Evolutionary conservation across 2,329 filamentous ascomycete genomes (phyloP).

Genomic region (Fulvia fulva): DNA sequence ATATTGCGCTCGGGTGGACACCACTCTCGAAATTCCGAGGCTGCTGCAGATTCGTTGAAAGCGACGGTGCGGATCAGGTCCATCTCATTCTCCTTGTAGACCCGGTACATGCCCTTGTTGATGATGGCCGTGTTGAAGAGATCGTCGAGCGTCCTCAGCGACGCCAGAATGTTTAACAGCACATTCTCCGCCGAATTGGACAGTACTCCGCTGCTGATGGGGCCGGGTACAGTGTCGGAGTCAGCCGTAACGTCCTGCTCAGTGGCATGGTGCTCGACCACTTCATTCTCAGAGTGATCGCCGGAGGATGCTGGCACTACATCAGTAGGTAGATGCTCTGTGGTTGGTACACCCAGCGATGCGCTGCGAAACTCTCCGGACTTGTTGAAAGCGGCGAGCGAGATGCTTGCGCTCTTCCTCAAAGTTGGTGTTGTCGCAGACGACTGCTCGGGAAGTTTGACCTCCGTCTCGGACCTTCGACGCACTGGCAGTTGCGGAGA

Average conservation of each 20-base stretch:
- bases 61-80: conserved; percentile 50
- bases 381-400: neutral
- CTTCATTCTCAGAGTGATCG: neutral
- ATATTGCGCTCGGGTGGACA: conserved; percentile 47
- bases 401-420: conserved; percentile 16
- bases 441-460: neutral
- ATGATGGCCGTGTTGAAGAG: conserved; percentile 53
- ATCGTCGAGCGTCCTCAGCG: conserved; percentile 49
- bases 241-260: neutral
- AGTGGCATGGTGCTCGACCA: neutral
- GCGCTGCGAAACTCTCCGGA: neutral
- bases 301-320: neutral
- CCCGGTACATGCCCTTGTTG: conserved; percentile 54
- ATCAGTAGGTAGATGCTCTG: neutral
- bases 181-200: conserved; percentile 44
- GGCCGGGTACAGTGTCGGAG: neutral
- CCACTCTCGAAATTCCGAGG: conserved; percentile 59
- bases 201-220: neutral
- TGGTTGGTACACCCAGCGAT: neutral
- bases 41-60: conserved; percentile 53
- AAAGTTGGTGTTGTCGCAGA: neutral
- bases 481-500: conserved; percentile 4
- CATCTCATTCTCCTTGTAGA: conserved; percentile 57
- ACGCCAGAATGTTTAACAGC: conserved; percentile 49
- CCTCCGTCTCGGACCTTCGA: conserved; percentile 11